Conservation (phyloP, 2,329 filamentous ascomycete species). For the Hypoxylon sp. region DNA sequence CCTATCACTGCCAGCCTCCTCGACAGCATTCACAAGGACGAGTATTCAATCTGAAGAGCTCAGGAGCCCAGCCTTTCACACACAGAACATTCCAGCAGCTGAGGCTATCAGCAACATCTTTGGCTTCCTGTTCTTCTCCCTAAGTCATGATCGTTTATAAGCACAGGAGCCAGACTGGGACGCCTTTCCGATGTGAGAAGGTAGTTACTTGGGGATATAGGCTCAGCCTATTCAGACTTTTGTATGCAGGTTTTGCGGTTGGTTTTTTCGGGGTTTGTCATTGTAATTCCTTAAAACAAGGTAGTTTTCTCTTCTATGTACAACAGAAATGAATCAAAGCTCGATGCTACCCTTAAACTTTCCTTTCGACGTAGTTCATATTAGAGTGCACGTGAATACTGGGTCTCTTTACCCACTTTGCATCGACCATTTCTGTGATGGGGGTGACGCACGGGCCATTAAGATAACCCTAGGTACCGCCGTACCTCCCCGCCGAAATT, state of each 20-base stretch:
- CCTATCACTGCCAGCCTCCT: constrained; percentile 12
- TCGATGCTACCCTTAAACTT: neutral
- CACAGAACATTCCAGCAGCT: neutral
- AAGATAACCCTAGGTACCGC: constrained; percentile 41
- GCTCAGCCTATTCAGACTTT: neutral
- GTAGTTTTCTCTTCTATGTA: neutral
- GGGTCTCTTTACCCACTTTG: neutral
- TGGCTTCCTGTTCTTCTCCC: neutral
- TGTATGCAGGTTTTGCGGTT: neutral
- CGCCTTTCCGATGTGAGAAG: neutral
- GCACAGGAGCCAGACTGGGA: neutral
- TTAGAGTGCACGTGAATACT: constrained; percentile 17
- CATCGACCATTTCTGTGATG: constrained; percentile 1
- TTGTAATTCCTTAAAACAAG: neutral
- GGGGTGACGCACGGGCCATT: constrained; percentile 19
- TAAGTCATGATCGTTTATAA: neutral
- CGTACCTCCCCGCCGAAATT: constrained; percentile 49
- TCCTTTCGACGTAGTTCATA: neutral
- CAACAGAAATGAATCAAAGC: neutral
- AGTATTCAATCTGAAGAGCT: neutral
- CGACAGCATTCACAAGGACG: constrained; percentile 17
- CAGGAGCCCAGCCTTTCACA: neutral
- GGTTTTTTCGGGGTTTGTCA: no score
- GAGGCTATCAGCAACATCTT: neutral
- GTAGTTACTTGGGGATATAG: no score